Evolutionary conservation across 306 rosid genomes (phyloP).

Genomic region (Casuarina cunninghamiana): DNA sequence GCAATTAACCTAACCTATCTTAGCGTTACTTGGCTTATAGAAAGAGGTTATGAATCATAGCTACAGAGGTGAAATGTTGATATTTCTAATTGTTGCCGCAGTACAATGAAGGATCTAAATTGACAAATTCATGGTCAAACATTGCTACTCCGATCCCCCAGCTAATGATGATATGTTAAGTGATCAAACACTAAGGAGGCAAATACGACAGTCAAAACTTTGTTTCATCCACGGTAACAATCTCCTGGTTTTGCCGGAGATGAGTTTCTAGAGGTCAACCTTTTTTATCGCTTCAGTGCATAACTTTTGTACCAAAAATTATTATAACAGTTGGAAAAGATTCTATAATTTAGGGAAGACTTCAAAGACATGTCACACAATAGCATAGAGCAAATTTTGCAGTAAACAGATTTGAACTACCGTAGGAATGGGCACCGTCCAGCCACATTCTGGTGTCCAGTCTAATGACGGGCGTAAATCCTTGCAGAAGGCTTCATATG

Average conservation of each 20-base stretch:
- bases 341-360: background rate
- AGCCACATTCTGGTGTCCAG: constrained; percentile 70
- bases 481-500: constrained; percentile 47
- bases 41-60: background rate
- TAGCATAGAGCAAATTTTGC: background rate
- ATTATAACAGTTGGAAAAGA: background rate
- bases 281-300: background rate
- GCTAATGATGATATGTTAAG: too few relatives aligned
- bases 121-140: too few relatives aligned
- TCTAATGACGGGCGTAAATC: constrained; percentile 83
- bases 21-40: background rate
- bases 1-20: background rate
- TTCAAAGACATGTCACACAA: background rate
- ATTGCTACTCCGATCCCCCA: too few relatives aligned
- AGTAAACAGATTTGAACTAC: constrained; percentile 33
- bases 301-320: background rate
- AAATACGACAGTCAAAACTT: background rate
- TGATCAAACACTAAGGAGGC: background rate
- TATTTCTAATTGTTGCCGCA: background rate
- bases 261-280: background rate
- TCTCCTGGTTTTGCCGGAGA: background rate
- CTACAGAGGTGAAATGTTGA: background rate
- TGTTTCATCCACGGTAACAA: background rate
- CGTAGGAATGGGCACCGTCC: constrained; percentile 63
- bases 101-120: too few relatives aligned